A percentile compares a stretch with the other conserved stretches of the same genome.
phyloP scores from a whole-genome alignment of 768 basidiomycete species.

The Phlegmacium glaucopus region DNA sequence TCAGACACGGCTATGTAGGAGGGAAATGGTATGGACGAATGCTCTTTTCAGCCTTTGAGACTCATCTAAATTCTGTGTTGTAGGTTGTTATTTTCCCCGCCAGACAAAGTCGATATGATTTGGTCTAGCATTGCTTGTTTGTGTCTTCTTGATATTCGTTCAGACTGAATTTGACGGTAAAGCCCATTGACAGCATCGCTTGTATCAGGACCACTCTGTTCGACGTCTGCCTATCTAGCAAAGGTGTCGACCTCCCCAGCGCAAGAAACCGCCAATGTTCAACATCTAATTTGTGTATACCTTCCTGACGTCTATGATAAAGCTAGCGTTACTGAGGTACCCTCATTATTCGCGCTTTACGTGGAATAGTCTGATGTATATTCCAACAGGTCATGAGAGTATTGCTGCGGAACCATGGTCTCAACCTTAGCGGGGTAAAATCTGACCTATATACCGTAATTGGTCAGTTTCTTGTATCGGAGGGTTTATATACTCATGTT shows the following conservation, averaged over 20 bases:
- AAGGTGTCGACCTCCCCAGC: conserved; percentile 67
- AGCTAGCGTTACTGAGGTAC: conserved; percentile 50
- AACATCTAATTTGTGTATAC: conserved; percentile 71
- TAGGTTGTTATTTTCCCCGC: conserved; percentile 66
- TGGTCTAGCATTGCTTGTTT: conserved; percentile 63
- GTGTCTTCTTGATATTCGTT: neutral
- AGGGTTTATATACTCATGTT: too few relatives aligned
- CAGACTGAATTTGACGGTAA: neutral
- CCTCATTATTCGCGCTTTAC: neutral
- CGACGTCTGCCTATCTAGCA: conserved; percentile 50
- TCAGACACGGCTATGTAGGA: conserved; percentile 45
- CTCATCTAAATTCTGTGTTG: neutral
- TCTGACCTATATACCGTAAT: conserved; percentile 65
- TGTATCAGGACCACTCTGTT: conserved; percentile 56
- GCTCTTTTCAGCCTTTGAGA: neutral
- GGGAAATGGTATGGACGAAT: conserved; percentile 63
- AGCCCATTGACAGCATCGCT: conserved; percentile 50
- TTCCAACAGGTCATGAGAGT: conserved; percentile 60
- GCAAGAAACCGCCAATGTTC: conserved; percentile 43
- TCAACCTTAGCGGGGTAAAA: conserved; percentile 67
- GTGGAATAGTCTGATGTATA: neutral
- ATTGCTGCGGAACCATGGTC: conserved; percentile 60
- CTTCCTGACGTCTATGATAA: conserved; percentile 71
- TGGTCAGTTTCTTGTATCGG: conserved; percentile 31
- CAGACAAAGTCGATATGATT: conserved; percentile 59